Base-by-base conservation (phyloP, 2,329 filamentous ascomycete genomes). In the Thelonectria blattea region DNA sequence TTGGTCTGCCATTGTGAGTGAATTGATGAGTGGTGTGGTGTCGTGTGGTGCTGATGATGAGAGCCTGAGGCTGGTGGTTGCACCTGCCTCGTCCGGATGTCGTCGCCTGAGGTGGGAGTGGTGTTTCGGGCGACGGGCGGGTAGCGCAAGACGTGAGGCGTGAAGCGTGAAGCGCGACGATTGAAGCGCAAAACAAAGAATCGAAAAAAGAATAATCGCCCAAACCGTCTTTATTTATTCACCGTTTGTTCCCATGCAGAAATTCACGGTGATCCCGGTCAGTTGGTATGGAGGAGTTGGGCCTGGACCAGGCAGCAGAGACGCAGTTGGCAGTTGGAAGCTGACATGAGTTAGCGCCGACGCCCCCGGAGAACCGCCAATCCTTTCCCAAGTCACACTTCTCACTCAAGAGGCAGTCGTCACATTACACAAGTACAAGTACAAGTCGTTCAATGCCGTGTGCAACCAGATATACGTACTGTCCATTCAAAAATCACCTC, bases 1-100 rank as follows among this genome's bases (percentile, higher is more conserved):
- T 20, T 18, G 14, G 14, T 64, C 64, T 7, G 47, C 32, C 64
- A 68, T 70, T 12, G 24, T 52, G 27, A 30, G 5, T 7, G 5
- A 6, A 2, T 6, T 30, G 27, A 7, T 37, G 34, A 37, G 34
- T 9, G 9, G 15, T 15, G 34, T 37, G 32, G 32, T 34, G 22
- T 34, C 10, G 4, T 14, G 32, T 34, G 4, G 14, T 34, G 9
- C 4, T 37, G 34, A 3, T 34, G 32, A 14, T 14, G 32, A 14
- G n/a, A n/a, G n/a, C n/a, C n/a, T n/a, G 32, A 34, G 12, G 32
- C 10, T 9, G 15, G 34, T 15, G 15, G 34, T 37, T 37, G 34
- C 6, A n/a, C n/a, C n/a, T 3, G 12, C 9, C 34, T 15, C 34
- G 34, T 15, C 2, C 9, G 15, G 22, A 24, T 24, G 15, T 37